Evolutionary conservation across 208 protist species (phyloP).

Genomic region (Wallacemonas sp.): DNA sequence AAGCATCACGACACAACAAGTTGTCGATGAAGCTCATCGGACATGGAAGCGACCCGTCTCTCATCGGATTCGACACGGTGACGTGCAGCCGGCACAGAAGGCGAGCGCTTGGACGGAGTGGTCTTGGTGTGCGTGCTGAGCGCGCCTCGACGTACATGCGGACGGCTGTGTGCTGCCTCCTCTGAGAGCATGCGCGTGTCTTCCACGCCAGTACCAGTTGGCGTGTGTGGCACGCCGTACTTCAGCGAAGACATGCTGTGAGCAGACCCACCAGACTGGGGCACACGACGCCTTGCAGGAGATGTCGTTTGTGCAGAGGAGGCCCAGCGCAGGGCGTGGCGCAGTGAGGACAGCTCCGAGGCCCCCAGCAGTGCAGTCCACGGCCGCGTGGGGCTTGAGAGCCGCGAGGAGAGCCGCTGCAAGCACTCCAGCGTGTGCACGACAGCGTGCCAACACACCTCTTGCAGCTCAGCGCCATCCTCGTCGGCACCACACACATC

Average conservation of each 20-base stretch:
- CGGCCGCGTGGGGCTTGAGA: constrained; percentile 2
- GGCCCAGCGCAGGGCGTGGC: constrained; percentile 1
- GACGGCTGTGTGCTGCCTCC: too few relatives aligned
- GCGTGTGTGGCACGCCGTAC: too few relatives aligned
- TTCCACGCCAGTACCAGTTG: too few relatives aligned
- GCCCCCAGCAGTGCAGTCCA: background rate
- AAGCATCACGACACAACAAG: background rate
- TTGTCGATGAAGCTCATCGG: constrained; percentile 3
- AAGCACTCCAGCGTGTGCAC: constrained; percentile 3
- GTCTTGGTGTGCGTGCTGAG: too few relatives aligned
- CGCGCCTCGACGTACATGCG: too few relatives aligned
- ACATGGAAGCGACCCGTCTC: background rate
- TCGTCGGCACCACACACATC: background rate
- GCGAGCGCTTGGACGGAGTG: too few relatives aligned
- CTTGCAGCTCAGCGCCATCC: background rate
- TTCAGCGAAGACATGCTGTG: too few relatives aligned
- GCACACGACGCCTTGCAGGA: too few relatives aligned
- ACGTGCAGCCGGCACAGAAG: too few relatives aligned
- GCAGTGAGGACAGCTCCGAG: constrained; percentile 8
- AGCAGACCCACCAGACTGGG: too few relatives aligned
- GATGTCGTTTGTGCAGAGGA: background rate
- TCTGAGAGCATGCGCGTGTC: too few relatives aligned
- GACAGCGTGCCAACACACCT: constrained; percentile 9
- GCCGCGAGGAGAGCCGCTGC: background rate
- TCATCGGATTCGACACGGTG: too few relatives aligned